A percentile compares a stretch with the other conserved stretches of the same genome.
Evolutionary conservation across 176 grass and related monocot species (phyloP).

Genomic region (Aegilops tauschii): DNA sequence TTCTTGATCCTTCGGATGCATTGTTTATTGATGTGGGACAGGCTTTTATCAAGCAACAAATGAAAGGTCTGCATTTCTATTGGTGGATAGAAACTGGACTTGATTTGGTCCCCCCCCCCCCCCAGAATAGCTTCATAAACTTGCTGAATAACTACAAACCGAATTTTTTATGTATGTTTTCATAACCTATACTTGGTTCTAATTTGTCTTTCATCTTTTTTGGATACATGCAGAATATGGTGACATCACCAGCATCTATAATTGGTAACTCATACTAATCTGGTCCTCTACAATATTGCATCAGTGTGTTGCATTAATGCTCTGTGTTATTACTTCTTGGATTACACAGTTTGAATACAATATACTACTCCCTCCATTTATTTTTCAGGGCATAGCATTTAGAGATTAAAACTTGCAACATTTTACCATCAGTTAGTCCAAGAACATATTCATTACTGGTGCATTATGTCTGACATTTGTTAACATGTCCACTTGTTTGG

Average conservation of each 20-base stretch:
- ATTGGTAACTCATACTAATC: constrained; percentile 62
- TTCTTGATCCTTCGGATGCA: constrained; percentile 90
- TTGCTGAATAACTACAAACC: constrained; percentile 14
- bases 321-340: constrained; percentile 15
- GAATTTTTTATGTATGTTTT: constrained; percentile 28
- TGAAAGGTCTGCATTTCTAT: constrained; percentile 58
- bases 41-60: constrained; percentile 88
- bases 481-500: not conserved
- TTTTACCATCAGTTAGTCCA: not conserved
- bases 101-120: constrained; percentile 17
- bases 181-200: constrained; percentile 12
- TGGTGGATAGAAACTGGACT: constrained; percentile 2
- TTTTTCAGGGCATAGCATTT: not conserved
- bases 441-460: not conserved
- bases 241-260: constrained; percentile 90
- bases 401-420: not conserved
- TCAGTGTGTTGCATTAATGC: not conserved
- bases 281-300: constrained; percentile 11
- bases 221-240: constrained; percentile 73
- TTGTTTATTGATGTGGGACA: constrained; percentile 89
- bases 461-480: not conserved
- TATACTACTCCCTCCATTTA: not conserved
- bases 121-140: constrained; percentile 12
- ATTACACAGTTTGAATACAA: not conserved
- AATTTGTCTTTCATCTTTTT: constrained; percentile 25